These are phyloP conservation scores for Leishmania lainsoni DNA, from an alignment of 208 protist species.

Conservation along the genomic window DNA sequence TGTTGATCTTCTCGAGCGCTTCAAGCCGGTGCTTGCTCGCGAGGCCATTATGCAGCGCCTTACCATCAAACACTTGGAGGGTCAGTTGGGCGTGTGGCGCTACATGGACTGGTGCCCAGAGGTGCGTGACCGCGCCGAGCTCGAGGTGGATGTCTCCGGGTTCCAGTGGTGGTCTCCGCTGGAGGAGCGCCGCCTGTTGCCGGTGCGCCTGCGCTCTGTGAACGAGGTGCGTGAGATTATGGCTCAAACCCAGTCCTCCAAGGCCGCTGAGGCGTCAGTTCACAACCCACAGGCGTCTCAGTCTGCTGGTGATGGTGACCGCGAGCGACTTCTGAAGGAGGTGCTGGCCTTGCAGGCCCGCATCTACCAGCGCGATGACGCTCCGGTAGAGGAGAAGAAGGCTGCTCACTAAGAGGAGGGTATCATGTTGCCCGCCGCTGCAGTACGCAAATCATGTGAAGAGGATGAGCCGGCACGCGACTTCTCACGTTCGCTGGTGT, in stretches of 20 bases:
- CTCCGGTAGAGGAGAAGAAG: conserved; percentile 66
- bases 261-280: conserved; percentile 62
- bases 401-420: conserved; percentile 52
- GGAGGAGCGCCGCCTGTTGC: conserved; percentile 86
- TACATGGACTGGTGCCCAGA: conserved; percentile 95
- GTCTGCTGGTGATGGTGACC: conserved; percentile 64
- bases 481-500: neutral
- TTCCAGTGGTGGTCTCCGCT: conserved; percentile 90
- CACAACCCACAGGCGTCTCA: conserved; percentile 45
- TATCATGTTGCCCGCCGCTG: neutral
- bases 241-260: conserved; percentile 79
- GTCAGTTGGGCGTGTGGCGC: conserved; percentile 91
- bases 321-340: conserved; percentile 90
- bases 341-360: conserved; percentile 89
- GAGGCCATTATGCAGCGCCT: conserved; percentile 94
- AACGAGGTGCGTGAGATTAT: conserved; percentile 92
- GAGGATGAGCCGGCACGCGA: neutral
- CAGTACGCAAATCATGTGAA: conserved; percentile 6
- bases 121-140: conserved; percentile 89
- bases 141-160: conserved; percentile 86
- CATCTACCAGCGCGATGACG: conserved; percentile 86
- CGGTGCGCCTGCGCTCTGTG: conserved; percentile 83
- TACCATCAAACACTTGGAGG: conserved; percentile 93
- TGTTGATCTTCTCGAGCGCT: conserved; percentile 88
- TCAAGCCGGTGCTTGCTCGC: conserved; percentile 92